These are phyloP conservation scores for Brassica hybrid DNA, from an alignment of 441 rosid genomes.

Conservation along the genomic window DNA sequence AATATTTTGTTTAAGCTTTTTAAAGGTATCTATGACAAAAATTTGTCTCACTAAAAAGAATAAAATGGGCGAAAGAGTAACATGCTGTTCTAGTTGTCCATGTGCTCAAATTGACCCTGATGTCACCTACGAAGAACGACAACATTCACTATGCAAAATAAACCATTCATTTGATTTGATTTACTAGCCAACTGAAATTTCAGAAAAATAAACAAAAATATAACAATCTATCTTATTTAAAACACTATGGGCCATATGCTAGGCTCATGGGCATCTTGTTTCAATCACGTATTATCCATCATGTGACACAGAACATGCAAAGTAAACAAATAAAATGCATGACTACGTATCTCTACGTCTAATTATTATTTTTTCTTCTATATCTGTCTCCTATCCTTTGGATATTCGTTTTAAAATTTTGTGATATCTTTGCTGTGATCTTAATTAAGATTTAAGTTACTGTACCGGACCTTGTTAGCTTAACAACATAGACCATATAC, in stretches of 20 bases:
- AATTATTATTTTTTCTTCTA: not conserved
- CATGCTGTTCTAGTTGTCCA: conserved; percentile 63
- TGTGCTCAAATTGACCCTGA: conserved; percentile 58
- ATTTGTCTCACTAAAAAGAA: conserved; percentile 4
- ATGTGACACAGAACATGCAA: conserved; percentile 75
- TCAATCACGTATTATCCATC: conserved; percentile 44
- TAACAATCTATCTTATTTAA: not conserved
- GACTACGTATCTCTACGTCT: conserved; percentile 27
- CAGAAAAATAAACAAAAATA: conserved; percentile 32
- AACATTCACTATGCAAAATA: conserved; percentile 44
- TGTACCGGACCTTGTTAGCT: not conserved
- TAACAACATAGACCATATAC: not conserved
- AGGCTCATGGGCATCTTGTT: conserved; percentile 39
- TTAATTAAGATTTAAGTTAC: not conserved
- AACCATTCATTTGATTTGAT: conserved; percentile 41
- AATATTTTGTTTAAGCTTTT: not conserved
- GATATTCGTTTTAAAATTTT: not conserved
- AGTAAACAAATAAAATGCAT: conserved; percentile 17
- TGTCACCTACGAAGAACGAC: conserved; percentile 51
- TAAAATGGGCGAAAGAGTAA: conserved; percentile 49
- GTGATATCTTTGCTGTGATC: not conserved
- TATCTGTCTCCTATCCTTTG: not conserved
- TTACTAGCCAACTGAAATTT: conserved; percentile 21
- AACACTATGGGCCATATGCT: conserved; percentile 44
- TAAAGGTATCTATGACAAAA: conserved; percentile 9